Evolutionary conservation across 306 rosid genomes (phyloP).

Genomic region (Prunus persica): Prunus_persica_NCBIv2 NC_034015.1:18468001-18468500

Average conservation of each 20-base stretch:
- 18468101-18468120: not conserved
- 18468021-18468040: constrained; percentile 37
- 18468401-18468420: constrained; percentile 54
- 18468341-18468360: constrained; percentile 36
- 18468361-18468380: constrained; percentile 25
- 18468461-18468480: constrained; percentile 61
- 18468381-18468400: constrained; percentile 33
- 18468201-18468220: constrained; percentile 28
- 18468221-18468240: constrained; percentile 26
- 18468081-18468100: constrained; percentile 38
- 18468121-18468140: not conserved
- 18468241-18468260: constrained; percentile 35
- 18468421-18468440: constrained; percentile 49
- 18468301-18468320: constrained; percentile 34
- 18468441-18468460: constrained; percentile 29
- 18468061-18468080: constrained; percentile 40
- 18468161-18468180: not conserved
- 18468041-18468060: constrained; percentile 35
- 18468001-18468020: constrained; percentile 36
- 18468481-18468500: not conserved
- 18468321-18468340: constrained; percentile 38
- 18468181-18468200: not conserved
- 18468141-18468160: not conserved
- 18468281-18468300: constrained; percentile 53
- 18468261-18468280: constrained; percentile 43